These are phyloP conservation scores for Tricholoma bakamatsutake DNA, from an alignment of 768 basidiomycete species.

Conservation along the genomic window DNA sequence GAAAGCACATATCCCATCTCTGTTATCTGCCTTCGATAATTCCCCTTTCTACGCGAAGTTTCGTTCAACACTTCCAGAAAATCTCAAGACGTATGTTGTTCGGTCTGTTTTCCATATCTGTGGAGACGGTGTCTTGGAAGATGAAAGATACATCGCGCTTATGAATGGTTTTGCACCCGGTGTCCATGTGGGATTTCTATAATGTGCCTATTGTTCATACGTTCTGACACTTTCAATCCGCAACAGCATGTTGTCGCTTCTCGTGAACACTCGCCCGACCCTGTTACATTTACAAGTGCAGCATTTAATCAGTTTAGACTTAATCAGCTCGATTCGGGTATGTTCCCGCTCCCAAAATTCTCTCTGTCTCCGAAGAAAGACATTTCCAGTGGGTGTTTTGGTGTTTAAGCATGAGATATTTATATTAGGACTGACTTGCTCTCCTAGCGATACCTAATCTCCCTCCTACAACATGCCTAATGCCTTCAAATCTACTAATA, in stretches of 20 bases:
- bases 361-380: constrained; percentile 33
- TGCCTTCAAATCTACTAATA: constrained; percentile 37
- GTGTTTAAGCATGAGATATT: too few species aligned
- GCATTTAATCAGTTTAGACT: constrained; percentile 70
- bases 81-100: constrained; percentile 38
- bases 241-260: constrained; percentile 73
- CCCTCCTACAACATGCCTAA: constrained; percentile 37
- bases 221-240: constrained; percentile 2
- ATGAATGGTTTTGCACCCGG: constrained; percentile 59
- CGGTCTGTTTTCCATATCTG: constrained; percentile 65
- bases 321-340: constrained; percentile 58
- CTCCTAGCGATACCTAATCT: constrained; percentile 35
- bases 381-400: constrained; percentile 33
- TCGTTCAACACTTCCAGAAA: constrained; percentile 34
- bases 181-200: constrained; percentile 46
- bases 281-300: constrained; percentile 68
- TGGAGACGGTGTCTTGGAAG: constrained; percentile 64
- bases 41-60: constrained; percentile 45
- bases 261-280: constrained; percentile 52
- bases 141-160: constrained; percentile 64
- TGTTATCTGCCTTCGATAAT: constrained; percentile 41
- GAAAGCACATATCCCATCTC: constrained; percentile 44
- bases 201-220: not conserved
- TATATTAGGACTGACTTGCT: not conserved
- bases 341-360: constrained; percentile 69